Evolutionary conservation across 2,329 filamentous ascomycete genomes (phyloP).

Genomic region (Colletotrichum sp.): DNA sequence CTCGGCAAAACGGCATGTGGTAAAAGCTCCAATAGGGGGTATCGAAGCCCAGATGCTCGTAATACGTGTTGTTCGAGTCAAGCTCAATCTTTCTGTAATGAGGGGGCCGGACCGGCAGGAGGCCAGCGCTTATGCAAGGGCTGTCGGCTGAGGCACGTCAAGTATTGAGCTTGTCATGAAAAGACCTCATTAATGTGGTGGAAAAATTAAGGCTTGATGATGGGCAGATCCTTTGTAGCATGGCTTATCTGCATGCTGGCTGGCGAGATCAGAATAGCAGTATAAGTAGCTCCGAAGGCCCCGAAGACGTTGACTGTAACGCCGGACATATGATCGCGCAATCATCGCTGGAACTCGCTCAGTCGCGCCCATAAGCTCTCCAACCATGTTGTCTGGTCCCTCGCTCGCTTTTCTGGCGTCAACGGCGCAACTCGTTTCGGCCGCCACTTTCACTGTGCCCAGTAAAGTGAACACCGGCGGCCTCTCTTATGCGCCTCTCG

Average conservation of each 20-base stretch:
- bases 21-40: neutral
- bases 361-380: neutral
- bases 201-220: neutral
- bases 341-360: neutral
- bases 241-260: neutral
- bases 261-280: neutral
- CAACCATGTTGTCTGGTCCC: neutral
- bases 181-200: neutral
- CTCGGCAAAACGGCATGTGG: neutral
- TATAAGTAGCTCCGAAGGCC: neutral
- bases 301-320: neutral
- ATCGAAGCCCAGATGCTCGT: neutral
- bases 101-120: neutral
- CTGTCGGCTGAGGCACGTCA: neutral
- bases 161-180: neutral
- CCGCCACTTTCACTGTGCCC: neutral
- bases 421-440: neutral
- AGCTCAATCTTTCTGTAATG: neutral
- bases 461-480: neutral
- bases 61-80: neutral
- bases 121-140: neutral
- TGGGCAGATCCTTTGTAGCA: neutral
- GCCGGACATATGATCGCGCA: neutral
- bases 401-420: neutral
- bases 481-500: conserved; percentile 4